These are phyloP conservation scores for Leptodontidium sp. DNA, from an alignment of 2,329 filamentous ascomycete species.

Conservation along the genomic window DNA sequence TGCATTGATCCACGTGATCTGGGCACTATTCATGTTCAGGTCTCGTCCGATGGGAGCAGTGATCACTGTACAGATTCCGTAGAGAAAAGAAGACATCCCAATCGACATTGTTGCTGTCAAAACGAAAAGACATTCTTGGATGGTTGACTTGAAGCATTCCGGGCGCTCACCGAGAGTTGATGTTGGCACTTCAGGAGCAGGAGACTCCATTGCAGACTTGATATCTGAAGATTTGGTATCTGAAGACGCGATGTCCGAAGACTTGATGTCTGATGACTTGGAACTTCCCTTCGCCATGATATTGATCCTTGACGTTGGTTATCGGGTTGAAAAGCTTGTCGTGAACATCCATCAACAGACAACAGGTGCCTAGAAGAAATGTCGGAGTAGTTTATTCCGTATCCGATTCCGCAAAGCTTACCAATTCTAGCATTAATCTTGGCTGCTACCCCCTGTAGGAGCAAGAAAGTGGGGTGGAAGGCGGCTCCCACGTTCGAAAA, in stretches of 20 bases:
- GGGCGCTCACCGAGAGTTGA: constrained; percentile 50
- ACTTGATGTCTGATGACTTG: background rate
- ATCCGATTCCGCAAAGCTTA: constrained; percentile 15
- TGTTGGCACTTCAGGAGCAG: background rate
- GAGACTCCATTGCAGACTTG: background rate
- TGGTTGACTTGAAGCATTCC: constrained; percentile 66
- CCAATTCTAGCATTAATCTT: background rate
- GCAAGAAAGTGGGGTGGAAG: background rate
- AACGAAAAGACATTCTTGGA: constrained; percentile 71
- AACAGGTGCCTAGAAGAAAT: background rate
- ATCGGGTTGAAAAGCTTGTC: background rate
- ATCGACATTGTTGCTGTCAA: constrained; percentile 72
- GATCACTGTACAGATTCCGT: constrained; percentile 66
- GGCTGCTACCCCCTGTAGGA: background rate
- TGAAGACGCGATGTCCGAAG: too few species aligned
- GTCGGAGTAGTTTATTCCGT: constrained; percentile 5
- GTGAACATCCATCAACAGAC: background rate
- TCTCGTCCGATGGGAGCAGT: constrained; percentile 67
- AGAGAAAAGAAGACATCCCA: constrained; percentile 67
- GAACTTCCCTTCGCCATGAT: background rate
- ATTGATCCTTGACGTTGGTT: background rate
- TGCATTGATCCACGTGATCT: constrained; percentile 73
- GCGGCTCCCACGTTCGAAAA: background rate
- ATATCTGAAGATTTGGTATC: background rate
- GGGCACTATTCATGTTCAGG: constrained; percentile 68